Percentiles rank a stretch among this genome's conserved stretches.
Conservation (phyloP, 768 basidiomycete genomes). For the Panaeolus cyanescens region DNA sequence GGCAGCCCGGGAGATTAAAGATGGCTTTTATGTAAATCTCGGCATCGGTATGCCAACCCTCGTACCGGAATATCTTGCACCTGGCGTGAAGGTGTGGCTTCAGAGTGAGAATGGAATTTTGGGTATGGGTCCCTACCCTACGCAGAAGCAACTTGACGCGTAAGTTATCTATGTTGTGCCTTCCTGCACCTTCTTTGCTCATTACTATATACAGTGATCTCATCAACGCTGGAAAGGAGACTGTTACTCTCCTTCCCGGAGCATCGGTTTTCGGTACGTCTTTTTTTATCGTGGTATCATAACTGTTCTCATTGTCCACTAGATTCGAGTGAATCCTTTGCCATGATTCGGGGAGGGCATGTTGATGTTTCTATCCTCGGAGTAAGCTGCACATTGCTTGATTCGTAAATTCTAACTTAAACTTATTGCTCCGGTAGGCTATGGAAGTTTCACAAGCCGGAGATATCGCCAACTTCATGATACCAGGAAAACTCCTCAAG, state of each 20-base stretch:
- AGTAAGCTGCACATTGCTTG: conserved; percentile 43
- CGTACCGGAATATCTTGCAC: conserved; percentile 75
- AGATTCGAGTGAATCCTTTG: conserved; percentile 94
- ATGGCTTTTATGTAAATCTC: conserved; percentile 87
- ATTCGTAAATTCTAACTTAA: not conserved
- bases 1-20: conserved; percentile 86
- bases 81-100: conserved; percentile 81
- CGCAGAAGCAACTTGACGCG: conserved; percentile 78
- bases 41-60: conserved; percentile 93
- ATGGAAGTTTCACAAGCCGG: conserved; percentile 95
- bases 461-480: conserved; percentile 98
- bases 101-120: conserved; percentile 92
- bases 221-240: conserved; percentile 95
- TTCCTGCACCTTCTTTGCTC: conserved; percentile 1
- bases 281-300: not conserved
- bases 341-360: conserved; percentile 98
- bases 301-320: conserved; percentile 7
- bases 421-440: conserved; percentile 46
- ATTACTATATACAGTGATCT: conserved; percentile 58
- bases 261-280: conserved; percentile 84
- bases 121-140: conserved; percentile 91
- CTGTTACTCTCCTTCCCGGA: conserved; percentile 89
- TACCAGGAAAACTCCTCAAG: conserved; percentile 91
- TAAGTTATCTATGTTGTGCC: conserved; percentile 39
- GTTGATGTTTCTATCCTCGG: conserved; percentile 93